These are phyloP conservation scores for Trichoderma atrobrunneum DNA, from an alignment of 2,329 filamentous ascomycete genomes.

Conservation along the genomic window DNA sequence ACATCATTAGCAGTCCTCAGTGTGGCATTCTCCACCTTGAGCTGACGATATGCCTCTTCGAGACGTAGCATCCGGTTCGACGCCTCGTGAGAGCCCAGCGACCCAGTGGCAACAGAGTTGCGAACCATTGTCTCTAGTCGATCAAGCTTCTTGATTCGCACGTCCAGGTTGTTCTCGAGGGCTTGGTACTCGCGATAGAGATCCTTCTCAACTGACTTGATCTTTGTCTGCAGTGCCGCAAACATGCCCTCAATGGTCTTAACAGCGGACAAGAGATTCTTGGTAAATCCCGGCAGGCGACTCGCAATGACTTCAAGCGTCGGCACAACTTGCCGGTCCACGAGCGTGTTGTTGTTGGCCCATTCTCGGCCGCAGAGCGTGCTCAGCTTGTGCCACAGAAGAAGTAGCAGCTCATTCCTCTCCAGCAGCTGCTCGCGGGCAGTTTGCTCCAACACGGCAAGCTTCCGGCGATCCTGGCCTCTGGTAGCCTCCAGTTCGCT, in stretches of 20 bases:
- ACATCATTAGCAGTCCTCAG: slow-evolving; percentile 63
- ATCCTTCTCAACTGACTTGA: slow-evolving; percentile 83
- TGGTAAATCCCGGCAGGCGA: slow-evolving; percentile 82
- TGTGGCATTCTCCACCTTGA: slow-evolving; percentile 67
- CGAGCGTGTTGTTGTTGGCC: slow-evolving; percentile 83
- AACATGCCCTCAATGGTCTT: slow-evolving; percentile 84
- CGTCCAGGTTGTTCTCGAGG: slow-evolving; percentile 76
- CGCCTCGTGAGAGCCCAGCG: slow-evolving; percentile 42
- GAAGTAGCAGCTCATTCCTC: slow-evolving; percentile 81
- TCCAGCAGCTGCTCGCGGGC: slow-evolving; percentile 86
- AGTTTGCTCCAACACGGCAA: slow-evolving; percentile 71
- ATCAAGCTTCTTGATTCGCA: slow-evolving; percentile 80
- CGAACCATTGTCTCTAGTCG: slow-evolving; percentile 77
- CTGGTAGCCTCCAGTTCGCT: slow-evolving; percentile 80
- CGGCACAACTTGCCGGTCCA: slow-evolving; percentile 80
- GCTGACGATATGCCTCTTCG: slow-evolving; percentile 59
- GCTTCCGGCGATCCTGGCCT: slow-evolving; percentile 72
- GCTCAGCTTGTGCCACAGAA: slow-evolving; percentile 87
- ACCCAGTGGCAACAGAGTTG: slow-evolving; percentile 56
- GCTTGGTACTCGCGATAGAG: slow-evolving; percentile 88
- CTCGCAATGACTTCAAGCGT: slow-evolving; percentile 82
- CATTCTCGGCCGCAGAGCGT: slow-evolving; percentile 86
- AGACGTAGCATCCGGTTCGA: slow-evolving; percentile 51
- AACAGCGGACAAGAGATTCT: slow-evolving; percentile 82
- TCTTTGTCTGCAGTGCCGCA: slow-evolving; percentile 71